A percentile compares a stretch with the other conserved stretches of the same genome.
Conservation (phyloP, 1,139 yeast genomes). For the Protomyces gravidus region DNA sequence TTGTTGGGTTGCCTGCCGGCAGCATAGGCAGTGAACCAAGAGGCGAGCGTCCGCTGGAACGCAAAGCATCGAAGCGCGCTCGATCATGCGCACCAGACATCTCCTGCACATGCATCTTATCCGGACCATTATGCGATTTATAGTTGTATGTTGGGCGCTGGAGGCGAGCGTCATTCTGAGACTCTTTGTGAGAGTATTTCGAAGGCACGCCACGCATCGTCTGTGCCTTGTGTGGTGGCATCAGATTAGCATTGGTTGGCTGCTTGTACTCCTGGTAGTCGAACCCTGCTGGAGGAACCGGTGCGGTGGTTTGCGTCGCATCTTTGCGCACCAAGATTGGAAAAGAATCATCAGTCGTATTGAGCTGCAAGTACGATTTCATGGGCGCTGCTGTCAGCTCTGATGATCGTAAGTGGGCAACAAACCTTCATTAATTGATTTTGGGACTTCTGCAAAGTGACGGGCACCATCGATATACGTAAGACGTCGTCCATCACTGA, state of each 20-base stretch:
- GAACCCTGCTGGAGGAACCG: neutral
- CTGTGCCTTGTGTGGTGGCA: neutral
- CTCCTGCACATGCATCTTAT: neutral
- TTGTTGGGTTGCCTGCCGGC: neutral
- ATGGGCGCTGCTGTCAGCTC: constrained; percentile 6
- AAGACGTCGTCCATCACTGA: constrained; percentile 15
- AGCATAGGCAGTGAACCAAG: neutral
- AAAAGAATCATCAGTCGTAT: constrained; percentile 45
- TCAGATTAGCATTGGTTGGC: neutral
- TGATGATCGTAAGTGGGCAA: neutral
- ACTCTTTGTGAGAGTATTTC: neutral
- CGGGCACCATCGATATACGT: constrained; percentile 12
- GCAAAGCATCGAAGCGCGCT: neutral
- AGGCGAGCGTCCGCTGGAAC: neutral
- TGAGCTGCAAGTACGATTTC: constrained; percentile 37
- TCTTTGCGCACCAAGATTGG: constrained; percentile 44
- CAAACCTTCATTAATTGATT: constrained; percentile 3
- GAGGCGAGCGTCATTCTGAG: neutral
- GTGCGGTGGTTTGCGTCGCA: neutral
- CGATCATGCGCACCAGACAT: neutral
- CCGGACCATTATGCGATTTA: neutral
- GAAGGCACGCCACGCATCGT: neutral
- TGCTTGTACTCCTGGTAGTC: neutral
- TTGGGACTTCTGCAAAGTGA: neutral
- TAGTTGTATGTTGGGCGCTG: neutral